Evolutionary conservation across 2,329 filamentous ascomycete species (phyloP).

Genomic region (Fusarium succisae): DNA sequence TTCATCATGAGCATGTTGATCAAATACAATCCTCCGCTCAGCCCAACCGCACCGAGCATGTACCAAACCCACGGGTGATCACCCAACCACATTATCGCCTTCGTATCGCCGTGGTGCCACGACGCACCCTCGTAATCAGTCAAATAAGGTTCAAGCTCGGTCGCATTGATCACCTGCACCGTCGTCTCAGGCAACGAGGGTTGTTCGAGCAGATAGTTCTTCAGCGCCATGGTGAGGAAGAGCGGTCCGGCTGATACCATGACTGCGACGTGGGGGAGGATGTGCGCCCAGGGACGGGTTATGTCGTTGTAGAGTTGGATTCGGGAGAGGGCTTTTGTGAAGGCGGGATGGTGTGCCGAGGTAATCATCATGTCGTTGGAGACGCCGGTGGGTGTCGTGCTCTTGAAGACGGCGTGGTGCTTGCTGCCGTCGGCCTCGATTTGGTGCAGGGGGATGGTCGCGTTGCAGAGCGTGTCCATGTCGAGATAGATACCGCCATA

Average conservation of each 20-base stretch:
- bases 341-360: slow-evolving; percentile 77
- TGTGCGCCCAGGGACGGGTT: slow-evolving; percentile 68
- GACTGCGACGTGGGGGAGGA: slow-evolving; percentile 75
- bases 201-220: slow-evolving; percentile 71
- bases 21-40: slow-evolving; percentile 25
- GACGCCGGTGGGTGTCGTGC: slow-evolving; percentile 78
- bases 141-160: slow-evolving; percentile 44
- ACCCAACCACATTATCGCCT: slow-evolving; percentile 60
- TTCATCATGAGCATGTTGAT: slow-evolving; percentile 26
- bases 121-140: slow-evolving; percentile 52
- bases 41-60: slow-evolving; percentile 40
- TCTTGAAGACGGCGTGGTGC: slow-evolving; percentile 46
- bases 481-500: slow-evolving; percentile 81
- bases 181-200: slow-evolving; percentile 45
- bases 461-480: slow-evolving; percentile 47
- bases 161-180: slow-evolving; percentile 43
- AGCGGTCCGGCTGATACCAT: slow-evolving; percentile 83
- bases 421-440: slow-evolving; percentile 36
- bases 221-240: slow-evolving; percentile 79
- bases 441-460: slow-evolving; percentile 42
- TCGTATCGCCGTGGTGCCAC: slow-evolving; percentile 59
- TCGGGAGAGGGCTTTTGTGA: slow-evolving; percentile 72
- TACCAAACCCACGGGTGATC: slow-evolving; percentile 48
- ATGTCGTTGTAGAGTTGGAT: slow-evolving; percentile 69
- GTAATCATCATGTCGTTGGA: slow-evolving; percentile 84